These are phyloP conservation scores for Ogataea naganishii DNA, from an alignment of 805 yeast genomes.

Conservation along the genomic window DNA sequence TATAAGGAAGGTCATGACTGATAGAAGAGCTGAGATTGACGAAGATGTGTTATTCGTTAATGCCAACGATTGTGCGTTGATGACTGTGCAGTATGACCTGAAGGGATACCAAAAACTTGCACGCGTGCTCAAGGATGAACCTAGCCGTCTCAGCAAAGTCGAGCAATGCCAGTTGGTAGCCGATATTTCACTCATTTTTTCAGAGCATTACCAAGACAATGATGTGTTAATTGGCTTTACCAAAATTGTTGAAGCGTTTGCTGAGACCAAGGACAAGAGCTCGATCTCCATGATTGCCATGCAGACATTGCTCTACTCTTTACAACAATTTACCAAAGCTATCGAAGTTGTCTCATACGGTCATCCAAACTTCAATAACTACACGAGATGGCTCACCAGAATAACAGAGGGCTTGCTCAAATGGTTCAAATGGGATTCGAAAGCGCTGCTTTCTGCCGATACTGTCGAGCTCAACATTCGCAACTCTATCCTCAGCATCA, in stretches of 20 bases:
- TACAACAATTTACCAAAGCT: constrained; percentile 25
- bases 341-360: constrained; percentile 14
- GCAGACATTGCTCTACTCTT: constrained; percentile 25
- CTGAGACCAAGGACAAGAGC: constrained; percentile 14
- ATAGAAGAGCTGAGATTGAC: constrained; percentile 22
- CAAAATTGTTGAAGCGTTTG: constrained; percentile 20
- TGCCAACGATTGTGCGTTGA: constrained; percentile 36
- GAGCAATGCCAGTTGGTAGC: constrained; percentile 29
- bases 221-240: constrained; percentile 25
- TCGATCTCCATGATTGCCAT: too few relatives aligned
- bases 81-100: constrained; percentile 37
- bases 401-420: constrained; percentile 13
- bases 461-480: constrained; percentile 35
- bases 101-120: constrained; percentile 18
- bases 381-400: constrained; percentile 10
- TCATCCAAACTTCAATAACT: constrained; percentile 4
- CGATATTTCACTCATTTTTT: constrained; percentile 31
- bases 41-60: constrained; percentile 32
- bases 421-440: constrained; percentile 32
- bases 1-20: constrained; percentile 33
- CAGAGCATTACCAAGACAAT: constrained; percentile 21
- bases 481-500: constrained; percentile 33
- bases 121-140: too few relatives aligned
- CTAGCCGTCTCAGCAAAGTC: constrained; percentile 16
- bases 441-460: too few relatives aligned